Percentiles rank a stretch among this genome's conserved stretches.
Conservation (phyloP, 164 flowering plant species). For the Dillenia turbinata region DNA sequence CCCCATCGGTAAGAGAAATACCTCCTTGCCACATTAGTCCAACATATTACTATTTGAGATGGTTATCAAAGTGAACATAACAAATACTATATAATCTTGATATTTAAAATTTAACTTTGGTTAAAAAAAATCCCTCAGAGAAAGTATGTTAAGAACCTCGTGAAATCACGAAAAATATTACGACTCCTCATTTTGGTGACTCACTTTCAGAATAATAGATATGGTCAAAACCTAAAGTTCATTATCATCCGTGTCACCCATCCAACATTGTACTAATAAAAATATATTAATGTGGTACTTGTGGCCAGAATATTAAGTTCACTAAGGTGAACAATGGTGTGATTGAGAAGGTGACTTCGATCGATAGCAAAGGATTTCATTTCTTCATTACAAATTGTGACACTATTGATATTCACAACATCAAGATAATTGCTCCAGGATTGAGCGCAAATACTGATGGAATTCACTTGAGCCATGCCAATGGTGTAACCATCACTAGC, state of each 20-base stretch:
- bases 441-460: slow-evolving; percentile 71
- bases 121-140: neutral
- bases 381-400: slow-evolving; percentile 12
- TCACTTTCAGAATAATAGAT: too few species aligned
- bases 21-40: neutral
- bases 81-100: neutral
- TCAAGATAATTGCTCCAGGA: slow-evolving; percentile 40
- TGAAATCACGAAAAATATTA: too few species aligned
- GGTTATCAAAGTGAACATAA: too few species aligned
- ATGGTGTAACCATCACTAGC: slow-evolving; percentile 18
- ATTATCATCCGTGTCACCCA: too few species aligned
- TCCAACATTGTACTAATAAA: neutral
- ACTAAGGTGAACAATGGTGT: slow-evolving; percentile 17
- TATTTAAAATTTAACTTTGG: neutral
- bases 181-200: too few species aligned
- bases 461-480: slow-evolving; percentile 36
- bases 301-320: slow-evolving; percentile 38
- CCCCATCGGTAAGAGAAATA: slow-evolving; percentile 20
- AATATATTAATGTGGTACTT: neutral
- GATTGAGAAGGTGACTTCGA: slow-evolving; percentile 23
- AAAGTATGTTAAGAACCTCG: too few species aligned
- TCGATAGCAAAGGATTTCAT: slow-evolving; percentile 47
- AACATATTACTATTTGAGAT: too few species aligned
- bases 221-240: too few species aligned
- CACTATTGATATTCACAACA: slow-evolving; percentile 13